Evolutionary conservation across 164 flowering plant genomes (phyloP), one percentile per base, ranked within the genome.

Genomic region (Kingdonia uniflora): DNA sequence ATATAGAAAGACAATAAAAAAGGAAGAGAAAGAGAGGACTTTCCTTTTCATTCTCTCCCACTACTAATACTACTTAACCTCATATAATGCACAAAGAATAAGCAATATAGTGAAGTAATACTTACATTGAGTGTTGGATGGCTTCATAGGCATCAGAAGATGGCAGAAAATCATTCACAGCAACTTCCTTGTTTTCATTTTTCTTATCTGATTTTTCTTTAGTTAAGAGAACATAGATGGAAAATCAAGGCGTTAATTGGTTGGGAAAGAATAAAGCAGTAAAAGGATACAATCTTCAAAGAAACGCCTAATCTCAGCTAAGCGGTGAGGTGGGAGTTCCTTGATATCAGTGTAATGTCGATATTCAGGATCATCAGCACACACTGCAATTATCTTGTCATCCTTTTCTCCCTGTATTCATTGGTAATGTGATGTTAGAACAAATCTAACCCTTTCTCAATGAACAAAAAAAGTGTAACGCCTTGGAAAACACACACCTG

Each of bases 311-410:
- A 85, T 82, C 65, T 85, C 94, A 63, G 86, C 87, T 73, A 82
- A 65, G 40, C 88, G 88, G 65, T 85, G 94, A 22, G 94, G 89
- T 60, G 94, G 85, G 42, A 85, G 87, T 52, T 85, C 94, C 63
- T 77, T 82, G 56, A 85, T 85, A 53, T 85, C 94, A 65, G 69
- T 77, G 68, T 70, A 82, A 57, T 82, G 83, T 15, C 83, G 76
- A 56, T 85, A 85, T 65, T 85, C 94, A 19, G 94, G 94, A 73
- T 85, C 94, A 73, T 84, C 92, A 42, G 87, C 87, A 60, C 92
- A 84, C 15, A 84, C 92, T 19, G 92, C 92, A 58, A 85, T 85
- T 20, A 85, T 85, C 63, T 85, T 85, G 77, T 85, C 94, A 71
- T 85, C 94, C 68, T 82, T 85, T 59, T 85, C 94, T 40, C 94